Percentiles rank a stretch among this genome's conserved stretches.
phyloP scores from a whole-genome alignment of 78 protist species.

The Isochrysis galbana region DNA sequence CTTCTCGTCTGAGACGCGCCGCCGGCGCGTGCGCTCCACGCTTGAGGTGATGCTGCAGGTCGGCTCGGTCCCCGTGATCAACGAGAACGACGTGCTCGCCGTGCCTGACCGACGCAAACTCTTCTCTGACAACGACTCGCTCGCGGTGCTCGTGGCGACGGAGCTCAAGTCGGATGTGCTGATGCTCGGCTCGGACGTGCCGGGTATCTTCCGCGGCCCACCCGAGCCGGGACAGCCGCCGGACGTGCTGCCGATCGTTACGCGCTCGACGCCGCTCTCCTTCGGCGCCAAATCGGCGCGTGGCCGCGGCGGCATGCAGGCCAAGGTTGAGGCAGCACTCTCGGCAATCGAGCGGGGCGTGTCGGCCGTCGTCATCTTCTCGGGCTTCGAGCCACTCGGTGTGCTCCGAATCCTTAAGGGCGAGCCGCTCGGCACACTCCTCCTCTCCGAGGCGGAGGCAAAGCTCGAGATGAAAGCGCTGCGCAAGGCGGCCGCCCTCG shows the following conservation, averaged over 20 bases:
- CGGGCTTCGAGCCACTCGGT: no score
- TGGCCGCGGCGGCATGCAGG: no score
- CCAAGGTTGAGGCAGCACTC: no score
- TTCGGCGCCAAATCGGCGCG: no score
- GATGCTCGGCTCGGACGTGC: constrained; percentile 61
- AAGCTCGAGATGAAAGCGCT: no score
- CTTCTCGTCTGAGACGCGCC: background rate
- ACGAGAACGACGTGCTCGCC: constrained; percentile 66
- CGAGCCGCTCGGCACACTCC: no score
- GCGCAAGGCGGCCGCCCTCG: no score
- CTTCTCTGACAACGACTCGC: constrained; percentile 58
- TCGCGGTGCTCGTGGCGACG: constrained; percentile 50
- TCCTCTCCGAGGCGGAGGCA: no score
- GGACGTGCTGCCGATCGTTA: background rate
- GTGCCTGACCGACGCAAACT: background rate
- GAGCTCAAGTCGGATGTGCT: constrained; percentile 47
- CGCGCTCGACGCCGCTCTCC: no score
- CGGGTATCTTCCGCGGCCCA: constrained; percentile 50
- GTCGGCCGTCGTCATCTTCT: no score
- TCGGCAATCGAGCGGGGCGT: no score
- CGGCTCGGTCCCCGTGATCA: constrained; percentile 56
- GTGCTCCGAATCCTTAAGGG: no score
- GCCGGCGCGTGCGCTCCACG: background rate
- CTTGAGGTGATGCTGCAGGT: background rate
- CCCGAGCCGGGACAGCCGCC: constrained; percentile 28